Evolutionary conservation across 768 basidiomycete genomes (phyloP), one percentile per base, ranked within the genome.

Genomic region (Auricularia cornea): DNA sequence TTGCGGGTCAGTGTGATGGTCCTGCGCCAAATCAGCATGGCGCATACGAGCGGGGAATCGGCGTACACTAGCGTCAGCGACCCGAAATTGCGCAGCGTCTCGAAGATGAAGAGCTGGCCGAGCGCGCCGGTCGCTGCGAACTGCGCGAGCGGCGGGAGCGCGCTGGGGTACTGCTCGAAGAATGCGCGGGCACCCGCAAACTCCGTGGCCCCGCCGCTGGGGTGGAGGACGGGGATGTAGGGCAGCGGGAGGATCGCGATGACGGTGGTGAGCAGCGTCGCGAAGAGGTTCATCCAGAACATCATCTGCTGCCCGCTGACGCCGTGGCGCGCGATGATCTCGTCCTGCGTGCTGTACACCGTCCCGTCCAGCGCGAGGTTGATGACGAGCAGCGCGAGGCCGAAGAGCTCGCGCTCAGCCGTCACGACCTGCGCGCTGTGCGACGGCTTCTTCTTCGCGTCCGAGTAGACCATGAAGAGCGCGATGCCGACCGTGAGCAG

Each of bases 101-200:
- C 95, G 66, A 98, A 99, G 65, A 99, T 98, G 76, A 99, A 99
- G 6, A 98, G 77, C 74, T 98, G 97, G 0, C 97, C 97, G 40
- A 98, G 79, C 1, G 96, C 92, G 44, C 97, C 97, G 0, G 93
- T 91, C 12, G 94, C 73, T 18, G 92, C 88, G 72, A 94, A 99
- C 68, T 92, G 87, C 20, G 84, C 78, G 30, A 99, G 80, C 0
- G 96, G 92, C 3, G 74, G 66, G 35, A 90, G 69, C 30, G 94
- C 82, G 2, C 83, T 79, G 0, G 95, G 94, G 72, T 98, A 96
- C 3, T 78, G 76, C 54, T 77, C 75, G 62, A 98, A 82, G 74
- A 96, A 98, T 12, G 77, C 75, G 48, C 96, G 71, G 0, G 90
- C 91, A 54, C 77, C 81, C 33, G 75, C 73, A 56, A 94, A 80